Conservation (phyloP, 2,329 filamentous ascomycete genomes). For the Cryphonectria naterciae region DNA sequence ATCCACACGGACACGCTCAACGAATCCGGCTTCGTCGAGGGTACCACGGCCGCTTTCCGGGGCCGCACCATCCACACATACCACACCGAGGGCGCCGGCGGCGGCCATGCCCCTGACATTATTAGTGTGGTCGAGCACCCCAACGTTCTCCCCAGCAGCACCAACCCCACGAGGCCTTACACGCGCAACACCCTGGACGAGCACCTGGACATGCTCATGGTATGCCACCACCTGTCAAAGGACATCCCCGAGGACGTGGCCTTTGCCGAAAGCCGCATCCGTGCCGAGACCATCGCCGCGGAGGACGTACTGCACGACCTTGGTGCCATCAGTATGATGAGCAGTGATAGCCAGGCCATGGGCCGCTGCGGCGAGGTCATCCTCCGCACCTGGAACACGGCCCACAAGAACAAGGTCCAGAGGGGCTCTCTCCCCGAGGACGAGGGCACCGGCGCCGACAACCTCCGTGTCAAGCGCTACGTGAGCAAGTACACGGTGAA, state of each 20-base stretch:
- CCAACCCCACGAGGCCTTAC: constrained; percentile 89
- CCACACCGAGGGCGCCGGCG: constrained; percentile 93
- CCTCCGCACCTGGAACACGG: constrained; percentile 92
- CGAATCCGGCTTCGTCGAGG: constrained; percentile 95
- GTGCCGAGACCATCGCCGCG: constrained; percentile 93
- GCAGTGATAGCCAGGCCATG: constrained; percentile 94
- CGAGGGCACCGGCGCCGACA: constrained; percentile 78
- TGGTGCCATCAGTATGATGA: constrained; percentile 98
- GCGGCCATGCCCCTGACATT: constrained; percentile 94
- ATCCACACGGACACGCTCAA: constrained; percentile 97
- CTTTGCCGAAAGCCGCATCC: constrained; percentile 92
- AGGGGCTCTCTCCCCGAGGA: constrained; percentile 79
- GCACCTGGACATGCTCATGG: constrained; percentile 98
- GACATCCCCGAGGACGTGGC: constrained; percentile 95
- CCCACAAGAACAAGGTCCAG: constrained; percentile 94
- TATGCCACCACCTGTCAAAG: constrained; percentile 90
- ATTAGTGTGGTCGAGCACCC: constrained; percentile 88
- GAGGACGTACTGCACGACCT: constrained; percentile 96
- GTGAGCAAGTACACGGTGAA: constrained; percentile 97
- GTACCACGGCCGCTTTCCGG: constrained; percentile 84
- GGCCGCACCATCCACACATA: constrained; percentile 92
- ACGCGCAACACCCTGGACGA: constrained; percentile 93
- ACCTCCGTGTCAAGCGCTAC: constrained; percentile 90
- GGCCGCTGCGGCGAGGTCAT: constrained; percentile 94
- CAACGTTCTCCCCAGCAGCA: constrained; percentile 88